phyloP scores from a whole-genome alignment of 2,329 filamentous ascomycete genomes.

The Bipolaris cookei region DNA sequence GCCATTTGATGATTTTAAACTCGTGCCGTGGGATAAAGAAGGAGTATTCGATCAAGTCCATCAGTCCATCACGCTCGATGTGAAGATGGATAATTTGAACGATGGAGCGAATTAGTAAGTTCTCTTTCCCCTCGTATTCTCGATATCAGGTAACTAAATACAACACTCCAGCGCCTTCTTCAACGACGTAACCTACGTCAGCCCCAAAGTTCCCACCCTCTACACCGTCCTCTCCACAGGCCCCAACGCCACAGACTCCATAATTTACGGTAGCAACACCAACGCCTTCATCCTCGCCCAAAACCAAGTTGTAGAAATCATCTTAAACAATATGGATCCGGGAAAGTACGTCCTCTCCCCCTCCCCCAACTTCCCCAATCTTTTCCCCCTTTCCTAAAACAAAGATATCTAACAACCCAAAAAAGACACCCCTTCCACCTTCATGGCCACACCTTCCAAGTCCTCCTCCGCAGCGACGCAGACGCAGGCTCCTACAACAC shows the following conservation, averaged over 20 bases:
- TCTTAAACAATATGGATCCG: conserved; percentile 77
- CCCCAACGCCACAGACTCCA: conserved; percentile 53
- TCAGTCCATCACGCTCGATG: conserved; percentile 64
- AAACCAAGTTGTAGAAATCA: conserved; percentile 71
- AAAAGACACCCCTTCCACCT: conserved; percentile 69
- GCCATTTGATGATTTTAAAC: conserved; percentile 74
- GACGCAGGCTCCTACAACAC: conserved; percentile 57
- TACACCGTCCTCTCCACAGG: conserved; percentile 74
- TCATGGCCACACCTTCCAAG: conserved; percentile 60
- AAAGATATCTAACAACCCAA: not conserved
- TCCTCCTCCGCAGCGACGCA: conserved; percentile 42
- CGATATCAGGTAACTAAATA: not conserved
- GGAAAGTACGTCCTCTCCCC: conserved; percentile 52
- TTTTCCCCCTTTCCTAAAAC: not conserved
- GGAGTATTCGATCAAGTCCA: conserved; percentile 67
- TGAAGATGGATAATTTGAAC: conserved; percentile 69
- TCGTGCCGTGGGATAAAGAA: conserved; percentile 72
- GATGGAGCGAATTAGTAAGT: conserved; percentile 70
- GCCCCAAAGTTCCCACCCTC: conserved; percentile 77
- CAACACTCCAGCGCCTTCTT: conserved; percentile 52
- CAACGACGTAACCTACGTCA: conserved; percentile 78
- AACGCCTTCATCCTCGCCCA: conserved; percentile 69
- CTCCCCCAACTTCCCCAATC: conserved; percentile 16
- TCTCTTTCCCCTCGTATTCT: not conserved
- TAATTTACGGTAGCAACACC: conserved; percentile 60